Base-by-base conservation (phyloP, 1,284 basidiomycete genomes). In the Thelephora terrestris region DNA sequence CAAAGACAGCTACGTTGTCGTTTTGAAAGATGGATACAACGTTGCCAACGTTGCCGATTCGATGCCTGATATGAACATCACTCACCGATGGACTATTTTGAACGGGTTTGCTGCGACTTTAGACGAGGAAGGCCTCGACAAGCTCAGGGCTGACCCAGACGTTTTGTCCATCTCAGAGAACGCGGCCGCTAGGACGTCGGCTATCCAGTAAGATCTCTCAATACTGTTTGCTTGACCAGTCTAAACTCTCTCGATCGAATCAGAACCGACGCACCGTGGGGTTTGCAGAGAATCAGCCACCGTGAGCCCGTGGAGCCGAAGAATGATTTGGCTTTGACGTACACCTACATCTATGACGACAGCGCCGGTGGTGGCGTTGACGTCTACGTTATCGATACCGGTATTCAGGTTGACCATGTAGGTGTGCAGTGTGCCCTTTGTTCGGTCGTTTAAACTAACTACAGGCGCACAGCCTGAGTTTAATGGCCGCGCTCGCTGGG, bases 231-330 rank as follows among this genome's bases (percentile, higher is more conserved):
- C 29, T 10, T 32, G 12, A 32, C 14, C 29, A 32, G 14, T 12
- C 29, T 32, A 32, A 32, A 32, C 14, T 16, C 71, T 78, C 9
- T 63, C 88, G 51, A 70, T 78, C 44, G 66, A 69, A 51, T 20
- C 29, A 57, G 56, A 48, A 59, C 58, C 18, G 57, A 66, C 47
- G 63, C 63, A 3, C 61, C 67, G 9, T 68, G 67, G 67, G 65
- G 66, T 36, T 55, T 69, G 17, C 45, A 48, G 10, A 61, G 67
- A 20, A 53, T 68, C 47, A 62, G 57, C 49, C 55, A 59, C 27
- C 38, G 50, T 44, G 50, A 46, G 18, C 47, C 37, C 43, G 49
- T 56, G 29, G 29, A 44, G n/a, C 51, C 45, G 45, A 48, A 50
- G 43, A 46, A 52, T 44, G 36, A 46, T 14, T 40, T 46, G 4